Base-by-base conservation (phyloP, 352 stramenopile genomes). In the Phytophthora sp. region DNA sequence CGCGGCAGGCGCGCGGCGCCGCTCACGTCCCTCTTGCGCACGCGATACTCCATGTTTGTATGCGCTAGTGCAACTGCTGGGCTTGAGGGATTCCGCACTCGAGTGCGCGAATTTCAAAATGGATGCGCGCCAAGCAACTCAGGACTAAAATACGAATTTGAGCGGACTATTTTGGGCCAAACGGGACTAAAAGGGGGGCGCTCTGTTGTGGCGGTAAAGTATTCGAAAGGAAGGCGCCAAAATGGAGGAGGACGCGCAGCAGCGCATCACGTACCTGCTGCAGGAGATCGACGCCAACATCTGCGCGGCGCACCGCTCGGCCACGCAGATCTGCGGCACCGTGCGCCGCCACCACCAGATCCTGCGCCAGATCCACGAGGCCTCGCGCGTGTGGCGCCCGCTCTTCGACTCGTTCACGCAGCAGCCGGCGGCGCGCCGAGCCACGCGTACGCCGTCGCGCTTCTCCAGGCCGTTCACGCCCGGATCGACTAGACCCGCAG, bases 281-380 rank as follows among this genome's bases (percentile, higher is more conserved):
- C 81, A 92, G 70, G 85, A 94, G 76, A 92, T 94, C 70, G 85
- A 94, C 50, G 79, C 79, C 48, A 92, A 92, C 66, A 87, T 94
- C 57, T 91, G 77, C 53, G 82, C 84, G 28, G 82, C 84, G 32
- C 84, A 93, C 34, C 80, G 81, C 27, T 90, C 82, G 50, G 84
- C 84, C 26, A 92, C 84, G 50, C 78, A 92, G 61, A 92, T 93
- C 52, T 90, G 73, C 60, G 62, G 68, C 18, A 93, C 77, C 0
- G 77, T 92, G 38, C 66, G 84, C 15, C 63, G 82, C 21, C 84
- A 93, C 60, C 82, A 93, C 72, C 82, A 91, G 62, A 87, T 93
- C 31, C 58, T 92, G 48, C 65, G 77, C 10, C 79, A 91, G 62
- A 91, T 92, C 65, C 77, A 91, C 52, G 80, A 87, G 42, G 71